Conservation (phyloP, 192 early-diverging fungal genomes). For the Coemansia sp. region DNA sequence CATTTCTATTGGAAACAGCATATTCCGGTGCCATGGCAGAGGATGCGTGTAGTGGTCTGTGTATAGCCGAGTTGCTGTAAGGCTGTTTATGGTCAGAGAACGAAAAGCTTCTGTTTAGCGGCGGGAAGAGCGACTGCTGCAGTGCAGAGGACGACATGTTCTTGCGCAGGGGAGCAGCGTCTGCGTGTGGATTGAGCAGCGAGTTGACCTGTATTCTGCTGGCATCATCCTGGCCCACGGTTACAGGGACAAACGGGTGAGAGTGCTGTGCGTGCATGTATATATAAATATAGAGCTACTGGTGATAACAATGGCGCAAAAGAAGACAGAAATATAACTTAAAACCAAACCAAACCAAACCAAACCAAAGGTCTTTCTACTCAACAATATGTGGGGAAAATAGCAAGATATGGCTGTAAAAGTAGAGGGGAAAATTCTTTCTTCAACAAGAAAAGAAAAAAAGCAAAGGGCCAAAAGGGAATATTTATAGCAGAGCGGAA, state of each 20-base stretch:
- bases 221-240: background rate
- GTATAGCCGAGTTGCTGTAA: background rate
- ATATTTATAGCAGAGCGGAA: slow-evolving; percentile 8
- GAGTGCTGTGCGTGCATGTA: background rate
- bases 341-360: no score
- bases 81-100: background rate
- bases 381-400: no score
- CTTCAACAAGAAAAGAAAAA: background rate
- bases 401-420: background rate
- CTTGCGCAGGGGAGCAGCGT: background rate
- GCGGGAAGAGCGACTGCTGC: slow-evolving; percentile 4
- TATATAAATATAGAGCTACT: background rate
- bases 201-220: slow-evolving; percentile 15
- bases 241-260: background rate
- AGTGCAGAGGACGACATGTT: background rate
- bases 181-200: slow-evolving; percentile 13
- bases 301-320: background rate
- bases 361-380: no score
- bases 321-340: background rate
- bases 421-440: background rate
- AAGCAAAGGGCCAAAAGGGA: background rate
- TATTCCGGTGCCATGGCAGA: background rate
- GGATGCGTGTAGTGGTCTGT: no score
- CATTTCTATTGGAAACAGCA: slow-evolving; percentile 6
- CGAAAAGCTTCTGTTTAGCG: slow-evolving; percentile 6